Percentiles rank a stretch among this genome's conserved stretches.
Conservation (phyloP, 176 grass and related monocot genomes). For the Juncus effusus region DNA sequence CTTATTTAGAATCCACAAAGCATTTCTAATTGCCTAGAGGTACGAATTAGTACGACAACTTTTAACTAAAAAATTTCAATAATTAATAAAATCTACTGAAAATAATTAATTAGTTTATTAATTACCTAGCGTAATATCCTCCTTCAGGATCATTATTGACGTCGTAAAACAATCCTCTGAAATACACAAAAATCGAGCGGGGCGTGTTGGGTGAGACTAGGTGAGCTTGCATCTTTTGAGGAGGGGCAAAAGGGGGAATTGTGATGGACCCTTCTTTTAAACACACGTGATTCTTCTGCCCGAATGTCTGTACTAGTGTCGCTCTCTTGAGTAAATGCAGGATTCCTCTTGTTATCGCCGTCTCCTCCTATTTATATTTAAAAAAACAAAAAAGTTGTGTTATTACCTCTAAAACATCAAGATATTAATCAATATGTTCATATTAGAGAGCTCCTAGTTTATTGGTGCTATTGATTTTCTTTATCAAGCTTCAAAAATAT, state of each 20-base stretch:
- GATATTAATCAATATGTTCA: no score
- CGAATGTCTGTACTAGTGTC: slow-evolving; percentile 92
- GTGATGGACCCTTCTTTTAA: slow-evolving; percentile 92
- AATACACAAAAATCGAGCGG: slow-evolving; percentile 94
- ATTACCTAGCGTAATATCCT: slow-evolving; percentile 86
- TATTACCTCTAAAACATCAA: no score
- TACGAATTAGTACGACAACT: no score
- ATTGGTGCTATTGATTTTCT: no score
- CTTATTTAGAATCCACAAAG: no score
- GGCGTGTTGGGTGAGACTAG: slow-evolving; percentile 76
- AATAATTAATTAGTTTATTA: neutral
- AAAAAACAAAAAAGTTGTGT: no score
- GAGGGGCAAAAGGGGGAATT: slow-evolving; percentile 87
- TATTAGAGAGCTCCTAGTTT: no score
- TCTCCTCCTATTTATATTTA: slow-evolving; percentile 61
- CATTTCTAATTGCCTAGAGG: no score
- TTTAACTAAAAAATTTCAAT: no score
- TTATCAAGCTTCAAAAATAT: no score
- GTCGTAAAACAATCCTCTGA: slow-evolving; percentile 91
- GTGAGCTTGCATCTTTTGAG: slow-evolving; percentile 97
- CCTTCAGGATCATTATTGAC: slow-evolving; percentile 92
- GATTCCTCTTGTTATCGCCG: slow-evolving; percentile 85
- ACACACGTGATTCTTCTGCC: slow-evolving; percentile 92
- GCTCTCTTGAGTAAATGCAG: slow-evolving; percentile 64
- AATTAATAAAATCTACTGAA: no score